Evolutionary conservation across 257 asterid species (phyloP), one percentile per base, ranked within the genome.

Genomic region (Solanum neorickii): DNA sequence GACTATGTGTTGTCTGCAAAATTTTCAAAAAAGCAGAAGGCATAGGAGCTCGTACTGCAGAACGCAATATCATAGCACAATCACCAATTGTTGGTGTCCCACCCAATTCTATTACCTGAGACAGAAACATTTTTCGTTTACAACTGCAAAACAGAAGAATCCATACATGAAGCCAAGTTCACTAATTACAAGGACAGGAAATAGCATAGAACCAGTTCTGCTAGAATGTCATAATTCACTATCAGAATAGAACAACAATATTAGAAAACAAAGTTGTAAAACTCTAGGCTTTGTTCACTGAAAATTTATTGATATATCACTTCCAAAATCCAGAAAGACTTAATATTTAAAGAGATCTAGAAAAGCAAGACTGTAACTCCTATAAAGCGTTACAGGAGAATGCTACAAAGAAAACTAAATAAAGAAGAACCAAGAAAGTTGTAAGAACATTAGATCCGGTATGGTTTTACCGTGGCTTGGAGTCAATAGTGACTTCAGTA

Each of bases 61-160:
- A 98, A 84, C 98, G 95, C 91, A 97, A 93, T 87, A 97, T 89
- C 93, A 93, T 89, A n/a, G 98, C 99, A 49, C 98, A 97, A 92
- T 97, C 99, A 66, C 98, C 99, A 59, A 94, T 91, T 27, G 98
- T 97, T 87, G 98, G 99, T 74, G 91, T 94, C 88, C 98, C 99
- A 62, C 98, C 98, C 92, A 97, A 89, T 92, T 94, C 97, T 25
- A 95, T 94, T n/a, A 97, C 99, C 99, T 97, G 93, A 90, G 91
- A 89, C 47, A 59, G 86, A 85, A 85, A 83, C 44, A 82, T 65
- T 80, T 66, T 80, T 84, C 87, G 84, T 56, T 75, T 16, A 62
- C 39, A 25, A 46, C 15, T 46, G 52, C 23, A 85, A 66, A 47
- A 80, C 68, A 80, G 44, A 80, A 27, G 68, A 41, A 80, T 46